phyloP scores from a whole-genome alignment of 2,329 filamentous ascomycete genomes.

The Colletotrichum costaricense region DNA sequence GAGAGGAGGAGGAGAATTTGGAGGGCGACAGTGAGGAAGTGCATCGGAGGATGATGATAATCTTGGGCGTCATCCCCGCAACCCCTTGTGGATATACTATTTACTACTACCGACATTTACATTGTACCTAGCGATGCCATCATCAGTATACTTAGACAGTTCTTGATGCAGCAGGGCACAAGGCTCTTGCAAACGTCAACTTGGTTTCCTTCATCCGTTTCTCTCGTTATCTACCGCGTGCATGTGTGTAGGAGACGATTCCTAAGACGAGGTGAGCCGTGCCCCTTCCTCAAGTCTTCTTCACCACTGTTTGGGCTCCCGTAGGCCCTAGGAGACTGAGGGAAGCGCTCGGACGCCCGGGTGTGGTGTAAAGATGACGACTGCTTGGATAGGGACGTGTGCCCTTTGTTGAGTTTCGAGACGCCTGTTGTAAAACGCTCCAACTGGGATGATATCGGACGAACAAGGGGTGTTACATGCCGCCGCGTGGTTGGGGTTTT shows the following conservation, averaged over 20 bases:
- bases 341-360: conserved; percentile 3
- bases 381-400: neutral
- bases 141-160: conserved; percentile 35
- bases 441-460: conserved; percentile 11
- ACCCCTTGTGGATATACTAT: conserved; percentile 35
- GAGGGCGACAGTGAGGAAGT: conserved; percentile 5
- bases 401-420: conserved; percentile 1
- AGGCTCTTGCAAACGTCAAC: conserved; percentile 14
- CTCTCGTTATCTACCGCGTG: neutral
- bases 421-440: conserved; percentile 21
- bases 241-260: neutral
- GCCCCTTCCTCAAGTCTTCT: neutral
- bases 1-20: neutral
- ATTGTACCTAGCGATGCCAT: conserved; percentile 35
- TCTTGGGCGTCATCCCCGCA: conserved; percentile 30
- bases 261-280: conserved; percentile 12
- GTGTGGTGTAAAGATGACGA: neutral
- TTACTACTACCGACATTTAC: conserved; percentile 34
- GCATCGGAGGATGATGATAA: conserved; percentile 37
- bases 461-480: neutral
- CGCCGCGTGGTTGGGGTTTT: neutral
- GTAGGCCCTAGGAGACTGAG: neutral
- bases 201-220: neutral
- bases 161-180: conserved; percentile 19
- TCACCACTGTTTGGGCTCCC: neutral